These are phyloP conservation scores for Hylodesmum podocarpum DNA, from an alignment of 306 rosid genomes.

Conservation along the genomic window DNA sequence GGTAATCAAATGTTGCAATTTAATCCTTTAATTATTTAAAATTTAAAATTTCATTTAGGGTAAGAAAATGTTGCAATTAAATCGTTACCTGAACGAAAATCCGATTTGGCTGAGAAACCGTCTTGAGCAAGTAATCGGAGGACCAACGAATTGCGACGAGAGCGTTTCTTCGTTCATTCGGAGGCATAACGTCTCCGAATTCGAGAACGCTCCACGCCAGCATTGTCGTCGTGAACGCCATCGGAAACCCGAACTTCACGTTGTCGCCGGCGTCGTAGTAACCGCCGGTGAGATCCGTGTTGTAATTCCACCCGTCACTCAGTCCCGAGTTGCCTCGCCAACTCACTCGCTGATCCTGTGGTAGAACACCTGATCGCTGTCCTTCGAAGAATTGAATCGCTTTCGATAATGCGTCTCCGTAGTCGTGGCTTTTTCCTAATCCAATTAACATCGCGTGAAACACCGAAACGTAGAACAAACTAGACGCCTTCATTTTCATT, in stretches of 20 bases:
- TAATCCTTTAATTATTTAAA: too few species aligned
- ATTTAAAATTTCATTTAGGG: too few species aligned
- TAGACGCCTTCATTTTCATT: background rate
- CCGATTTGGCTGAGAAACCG: conserved; percentile 79
- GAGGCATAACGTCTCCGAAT: conserved; percentile 46
- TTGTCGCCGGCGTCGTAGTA: conserved; percentile 51
- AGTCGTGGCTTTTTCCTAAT: conserved; percentile 48
- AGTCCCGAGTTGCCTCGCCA: conserved; percentile 75
- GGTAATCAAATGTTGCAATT: too few species aligned
- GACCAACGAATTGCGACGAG: conserved; percentile 78
- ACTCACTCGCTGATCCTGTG: conserved; percentile 54
- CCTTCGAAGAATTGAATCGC: conserved; percentile 75
- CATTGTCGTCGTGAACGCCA: conserved; percentile 50
- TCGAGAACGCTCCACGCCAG: conserved; percentile 42
- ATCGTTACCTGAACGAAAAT: conserved; percentile 85
- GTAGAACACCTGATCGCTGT: conserved; percentile 77
- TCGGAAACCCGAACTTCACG: conserved; percentile 44
- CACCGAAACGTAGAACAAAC: background rate
- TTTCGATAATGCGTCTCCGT: conserved; percentile 75
- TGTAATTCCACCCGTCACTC: conserved; percentile 68
- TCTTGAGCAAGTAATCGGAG: conserved; percentile 77
- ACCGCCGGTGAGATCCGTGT: conserved; percentile 43
- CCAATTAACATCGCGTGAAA: background rate
- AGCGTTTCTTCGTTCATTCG: conserved; percentile 46
- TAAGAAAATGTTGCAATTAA: background rate